phyloP scores from a whole-genome alignment of 352 stramenopile genomes.

The Globisporangium yorkense region DNA sequence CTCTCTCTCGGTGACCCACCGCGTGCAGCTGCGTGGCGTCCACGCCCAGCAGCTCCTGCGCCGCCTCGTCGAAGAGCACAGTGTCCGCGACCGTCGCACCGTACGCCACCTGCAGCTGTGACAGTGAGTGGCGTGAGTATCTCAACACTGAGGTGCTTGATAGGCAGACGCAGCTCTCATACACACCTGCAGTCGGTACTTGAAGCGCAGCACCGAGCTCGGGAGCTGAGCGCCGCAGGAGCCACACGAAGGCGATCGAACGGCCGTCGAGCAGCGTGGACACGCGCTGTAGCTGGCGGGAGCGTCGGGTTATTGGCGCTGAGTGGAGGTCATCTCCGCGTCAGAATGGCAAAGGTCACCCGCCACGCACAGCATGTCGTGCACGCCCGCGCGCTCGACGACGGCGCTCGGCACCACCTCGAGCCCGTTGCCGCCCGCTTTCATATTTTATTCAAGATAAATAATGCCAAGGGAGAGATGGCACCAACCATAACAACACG shows the following conservation, averaged over 20 bases:
- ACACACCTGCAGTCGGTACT: slow-evolving; percentile 45
- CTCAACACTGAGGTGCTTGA: no score
- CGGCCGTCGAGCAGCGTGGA: slow-evolving; percentile 35
- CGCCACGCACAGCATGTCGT: slow-evolving; percentile 45
- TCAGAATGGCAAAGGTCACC: no score
- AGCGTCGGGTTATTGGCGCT: no score
- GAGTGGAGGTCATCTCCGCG: no score
- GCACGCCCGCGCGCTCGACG: slow-evolving; percentile 37
- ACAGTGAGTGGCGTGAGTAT: no score
- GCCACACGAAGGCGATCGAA: slow-evolving; percentile 29
- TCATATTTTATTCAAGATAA: no score
- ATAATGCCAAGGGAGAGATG: no score
- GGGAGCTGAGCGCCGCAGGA: slow-evolving; percentile 19
- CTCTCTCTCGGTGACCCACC: neutral
- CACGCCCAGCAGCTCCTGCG: slow-evolving; percentile 30
- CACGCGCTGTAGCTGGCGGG: slow-evolving; percentile 40
- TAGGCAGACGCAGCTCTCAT: no score
- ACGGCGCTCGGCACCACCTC: slow-evolving; percentile 41
- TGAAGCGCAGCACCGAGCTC: slow-evolving; percentile 13
- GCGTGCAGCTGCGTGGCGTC: slow-evolving; percentile 20
- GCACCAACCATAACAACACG: no score
- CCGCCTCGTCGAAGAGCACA: slow-evolving; percentile 51
- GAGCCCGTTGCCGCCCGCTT: neutral
- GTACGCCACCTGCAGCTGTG: slow-evolving; percentile 22
- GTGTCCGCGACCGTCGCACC: slow-evolving; percentile 23